Evolutionary conservation across 768 basidiomycete species (phyloP).

Genomic region (Lactifluus echinatus): DNA sequence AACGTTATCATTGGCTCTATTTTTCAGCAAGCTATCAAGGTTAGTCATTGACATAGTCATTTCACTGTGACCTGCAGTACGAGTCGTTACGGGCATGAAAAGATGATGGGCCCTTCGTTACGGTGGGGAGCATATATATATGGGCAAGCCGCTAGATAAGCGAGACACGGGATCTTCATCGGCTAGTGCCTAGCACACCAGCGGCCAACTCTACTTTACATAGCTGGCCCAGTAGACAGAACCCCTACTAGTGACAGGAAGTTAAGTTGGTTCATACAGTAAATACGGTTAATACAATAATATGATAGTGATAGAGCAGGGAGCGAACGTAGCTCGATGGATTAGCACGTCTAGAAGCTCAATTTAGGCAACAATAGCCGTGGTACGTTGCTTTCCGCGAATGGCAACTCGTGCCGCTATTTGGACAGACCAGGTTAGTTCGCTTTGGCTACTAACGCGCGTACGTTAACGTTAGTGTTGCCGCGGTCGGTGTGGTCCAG

Average conservation of each 20-base stretch:
- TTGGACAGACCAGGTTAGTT: neutral
- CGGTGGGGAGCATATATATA: neutral
- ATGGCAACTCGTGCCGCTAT: neutral
- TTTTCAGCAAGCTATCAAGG: neutral
- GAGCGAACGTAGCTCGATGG: neutral
- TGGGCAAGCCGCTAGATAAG: neutral
- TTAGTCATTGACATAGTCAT: neutral
- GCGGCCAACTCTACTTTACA: neutral
- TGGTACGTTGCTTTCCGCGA: too few relatives aligned
- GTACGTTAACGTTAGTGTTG: too few relatives aligned
- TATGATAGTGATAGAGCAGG: too few relatives aligned
- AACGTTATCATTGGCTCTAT: neutral
- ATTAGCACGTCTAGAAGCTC: too few relatives aligned
- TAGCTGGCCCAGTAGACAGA: neutral
- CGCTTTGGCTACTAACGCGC: too few relatives aligned
- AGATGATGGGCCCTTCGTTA: neutral
- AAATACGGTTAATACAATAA: too few relatives aligned
- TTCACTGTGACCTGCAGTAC: neutral
- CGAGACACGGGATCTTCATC: neutral
- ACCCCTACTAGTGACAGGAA: too few relatives aligned
- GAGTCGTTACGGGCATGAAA: slow-evolving; percentile 5
- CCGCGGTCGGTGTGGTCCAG: too few relatives aligned
- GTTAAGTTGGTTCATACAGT: too few relatives aligned
- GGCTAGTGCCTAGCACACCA: neutral
- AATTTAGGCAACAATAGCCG: too few relatives aligned